Base-by-base conservation (phyloP, 192 early-diverging fungal genomes). In the Coemansia sp. region DNA sequence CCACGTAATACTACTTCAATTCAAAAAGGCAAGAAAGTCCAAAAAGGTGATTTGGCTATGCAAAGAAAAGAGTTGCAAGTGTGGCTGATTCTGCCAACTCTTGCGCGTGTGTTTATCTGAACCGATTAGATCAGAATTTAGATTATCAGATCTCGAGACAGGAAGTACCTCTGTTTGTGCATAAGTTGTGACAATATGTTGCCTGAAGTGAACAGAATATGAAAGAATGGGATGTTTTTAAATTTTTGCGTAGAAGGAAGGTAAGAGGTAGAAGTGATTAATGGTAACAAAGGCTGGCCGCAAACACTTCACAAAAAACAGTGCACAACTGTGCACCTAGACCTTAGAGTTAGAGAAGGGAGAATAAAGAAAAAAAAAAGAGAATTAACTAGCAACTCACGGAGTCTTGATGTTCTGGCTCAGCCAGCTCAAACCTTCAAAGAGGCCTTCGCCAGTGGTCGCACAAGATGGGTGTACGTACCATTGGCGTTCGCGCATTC, bases 401-500 rank as follows among this genome's bases (percentile, higher is more conserved):
- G 80, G 75, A 18, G 79, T 76, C 77, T 89, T 89, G 73, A 86
- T 85, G 64, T 93, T 93, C 76, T 90, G 87, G 74, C 87, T 91
- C 80, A 92, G 74, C 92, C 92, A 93, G 75, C 88, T 91, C 58
- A 93, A 80, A 38, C 90, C 92, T 70, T 93, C 90, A 77, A 89
- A 88, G 49, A 93, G 78, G 47, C 92, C 92, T 61, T 93, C 92
- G 18, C 92, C 92, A 5, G 89, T 88, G 6, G 88, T 88, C 0
- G 90, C 92, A 60, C 92, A 93, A 21, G 89, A 90, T 38, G 92
- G 92, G 63, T 90, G 89, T 53, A 93, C 91, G 65, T 94, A 96
- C 97, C 97, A 99, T 55, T 88, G 86, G 62, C 95, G 81, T 31
- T 92, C 93, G 58, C 88, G 87, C 87, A 99, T 88, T 54, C 85